Conservation (phyloP, 768 basidiomycete species). For the Boletus reticulatus region DNA sequence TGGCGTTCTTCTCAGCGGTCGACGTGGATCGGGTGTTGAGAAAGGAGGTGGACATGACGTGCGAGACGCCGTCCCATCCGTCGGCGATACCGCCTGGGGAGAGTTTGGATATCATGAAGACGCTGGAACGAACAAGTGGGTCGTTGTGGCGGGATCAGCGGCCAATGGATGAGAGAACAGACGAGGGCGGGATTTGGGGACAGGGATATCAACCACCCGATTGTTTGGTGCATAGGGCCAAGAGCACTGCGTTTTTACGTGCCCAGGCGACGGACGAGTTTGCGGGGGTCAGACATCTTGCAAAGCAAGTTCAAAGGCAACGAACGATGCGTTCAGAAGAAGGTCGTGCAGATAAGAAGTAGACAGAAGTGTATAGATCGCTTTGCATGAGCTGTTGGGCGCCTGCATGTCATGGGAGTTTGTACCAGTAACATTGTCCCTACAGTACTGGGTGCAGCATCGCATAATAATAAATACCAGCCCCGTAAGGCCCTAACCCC, state of each 20-base stretch:
- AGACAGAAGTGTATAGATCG: slow-evolving; percentile 14
- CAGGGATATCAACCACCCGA: slow-evolving; percentile 54
- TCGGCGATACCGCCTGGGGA: slow-evolving; percentile 83
- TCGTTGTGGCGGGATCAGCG: slow-evolving; percentile 60
- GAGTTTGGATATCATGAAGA: slow-evolving; percentile 65
- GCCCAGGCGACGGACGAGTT: slow-evolving; percentile 77
- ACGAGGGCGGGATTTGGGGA: slow-evolving; percentile 7
- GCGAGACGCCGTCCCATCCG: slow-evolving; percentile 91
- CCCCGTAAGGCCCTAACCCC: too few relatives aligned
- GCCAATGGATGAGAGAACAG: slow-evolving; percentile 42
- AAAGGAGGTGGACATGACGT: slow-evolving; percentile 96
- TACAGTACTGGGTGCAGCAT: too few relatives aligned
- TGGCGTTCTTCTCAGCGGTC: slow-evolving; percentile 96
- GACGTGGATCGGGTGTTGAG: slow-evolving; percentile 89
- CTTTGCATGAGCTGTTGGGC: too few relatives aligned
- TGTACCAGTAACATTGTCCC: too few relatives aligned
- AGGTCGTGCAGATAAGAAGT: slow-evolving; percentile 2
- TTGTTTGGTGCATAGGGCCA: slow-evolving; percentile 64
- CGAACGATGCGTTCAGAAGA: neutral
- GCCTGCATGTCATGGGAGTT: too few relatives aligned
- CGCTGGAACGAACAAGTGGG: slow-evolving; percentile 71
- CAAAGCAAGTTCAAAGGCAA: slow-evolving; percentile 39
- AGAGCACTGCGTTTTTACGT: slow-evolving; percentile 61
- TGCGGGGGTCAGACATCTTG: slow-evolving; percentile 67
- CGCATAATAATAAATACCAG: too few relatives aligned